A percentile compares a stretch with the other conserved stretches of the same genome.
These are phyloP conservation scores for Eucalyptus regnans DNA, from an alignment of 345 rosid species.

Conservation along the genomic window DNA sequence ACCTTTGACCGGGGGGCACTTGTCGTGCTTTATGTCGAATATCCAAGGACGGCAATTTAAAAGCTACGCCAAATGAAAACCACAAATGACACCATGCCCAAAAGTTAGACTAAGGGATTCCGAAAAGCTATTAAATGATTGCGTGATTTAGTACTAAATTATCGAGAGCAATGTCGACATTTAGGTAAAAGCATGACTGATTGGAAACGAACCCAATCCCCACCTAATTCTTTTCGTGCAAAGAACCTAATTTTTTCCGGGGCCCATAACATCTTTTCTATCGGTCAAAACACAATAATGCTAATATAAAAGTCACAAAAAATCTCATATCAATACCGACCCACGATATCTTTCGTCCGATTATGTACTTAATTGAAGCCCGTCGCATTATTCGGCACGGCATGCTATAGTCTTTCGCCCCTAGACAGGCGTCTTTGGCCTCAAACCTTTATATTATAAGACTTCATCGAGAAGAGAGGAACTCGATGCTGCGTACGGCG, in stretches of 20 bases:
- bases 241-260: neutral
- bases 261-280: no score
- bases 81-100: fast-evolving
- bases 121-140: neutral
- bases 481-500: neutral
- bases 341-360: neutral
- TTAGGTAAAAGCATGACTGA: neutral
- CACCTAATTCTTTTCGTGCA: neutral
- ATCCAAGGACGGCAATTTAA: neutral
- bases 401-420: neutral
- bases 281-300: neutral
- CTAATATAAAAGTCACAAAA: neutral
- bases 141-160: neutral
- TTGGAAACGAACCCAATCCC: neutral
- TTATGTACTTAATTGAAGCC: neutral
- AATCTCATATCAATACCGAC: neutral
- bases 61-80: neutral
- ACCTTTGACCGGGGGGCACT: neutral
- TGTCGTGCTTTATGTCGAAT: neutral
- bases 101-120: neutral
- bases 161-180: fast-evolving
- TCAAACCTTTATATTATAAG: fast-evolving
- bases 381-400: neutral
- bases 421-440: neutral
- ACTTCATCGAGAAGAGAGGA: neutral